A percentile compares a stretch with the other conserved stretches of the same genome.
Conservation (phyloP, 345 rosid genomes). For the Firmiana major region DNA sequence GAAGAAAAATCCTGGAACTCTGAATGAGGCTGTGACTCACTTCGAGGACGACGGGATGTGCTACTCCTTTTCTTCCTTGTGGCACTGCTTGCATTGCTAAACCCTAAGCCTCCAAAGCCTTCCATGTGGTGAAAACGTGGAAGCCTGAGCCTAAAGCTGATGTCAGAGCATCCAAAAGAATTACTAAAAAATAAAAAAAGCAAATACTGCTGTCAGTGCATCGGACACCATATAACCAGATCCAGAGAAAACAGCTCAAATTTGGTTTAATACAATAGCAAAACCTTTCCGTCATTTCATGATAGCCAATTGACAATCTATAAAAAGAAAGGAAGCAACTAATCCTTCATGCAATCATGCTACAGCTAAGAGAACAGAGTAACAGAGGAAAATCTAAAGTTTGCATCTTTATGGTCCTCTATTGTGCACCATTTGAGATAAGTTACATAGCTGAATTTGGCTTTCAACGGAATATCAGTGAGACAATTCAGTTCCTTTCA, state of each 20-base stretch:
- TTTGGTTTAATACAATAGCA: background rate
- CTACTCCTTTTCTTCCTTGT: constrained; percentile 66
- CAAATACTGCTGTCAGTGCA: background rate
- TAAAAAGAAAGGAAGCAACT: background rate
- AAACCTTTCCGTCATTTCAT: background rate
- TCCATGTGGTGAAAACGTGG: constrained; percentile 34
- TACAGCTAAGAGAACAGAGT: background rate
- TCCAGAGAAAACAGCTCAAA: background rate
- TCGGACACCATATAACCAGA: background rate
- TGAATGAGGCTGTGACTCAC: constrained; percentile 44
- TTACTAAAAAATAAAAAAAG: background rate
- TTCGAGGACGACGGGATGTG: constrained; percentile 61
- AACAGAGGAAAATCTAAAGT: background rate
- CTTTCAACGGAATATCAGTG: background rate
- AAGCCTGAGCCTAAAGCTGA: constrained; percentile 12
- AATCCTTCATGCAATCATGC: background rate
- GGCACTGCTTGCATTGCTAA: constrained; percentile 52
- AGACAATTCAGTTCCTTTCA: background rate
- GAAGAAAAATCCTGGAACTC: constrained; percentile 57
- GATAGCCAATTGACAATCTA: background rate
- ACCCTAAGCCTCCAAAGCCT: constrained; percentile 44
- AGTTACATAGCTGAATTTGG: background rate
- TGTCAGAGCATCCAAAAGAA: background rate
- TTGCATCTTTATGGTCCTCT: background rate
- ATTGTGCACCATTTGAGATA: background rate